phyloP scores from a whole-genome alignment of 345 rosid species.

The Clarkia xantiana region DNA sequence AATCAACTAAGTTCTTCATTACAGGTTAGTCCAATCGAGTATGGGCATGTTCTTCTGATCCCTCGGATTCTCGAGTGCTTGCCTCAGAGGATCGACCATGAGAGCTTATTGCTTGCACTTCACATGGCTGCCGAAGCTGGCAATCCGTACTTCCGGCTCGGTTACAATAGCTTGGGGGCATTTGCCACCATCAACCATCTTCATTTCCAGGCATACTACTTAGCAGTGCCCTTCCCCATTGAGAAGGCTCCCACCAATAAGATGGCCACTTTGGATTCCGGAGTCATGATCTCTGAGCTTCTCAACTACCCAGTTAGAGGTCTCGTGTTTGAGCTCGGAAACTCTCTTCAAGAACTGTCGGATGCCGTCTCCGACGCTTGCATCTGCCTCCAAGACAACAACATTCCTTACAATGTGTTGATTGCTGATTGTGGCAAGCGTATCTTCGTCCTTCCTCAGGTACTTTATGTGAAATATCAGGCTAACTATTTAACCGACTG shows the following conservation, averaged over 20 bases:
- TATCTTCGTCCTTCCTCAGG: conserved; percentile 81
- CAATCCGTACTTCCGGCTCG: conserved; percentile 72
- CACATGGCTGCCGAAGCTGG: conserved; percentile 75
- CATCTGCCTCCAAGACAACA: conserved; percentile 80
- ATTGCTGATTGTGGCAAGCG: conserved; percentile 72
- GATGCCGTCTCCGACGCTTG: conserved; percentile 51
- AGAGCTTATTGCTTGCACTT: conserved; percentile 74
- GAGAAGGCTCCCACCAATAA: conserved; percentile 68
- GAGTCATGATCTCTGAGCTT: conserved; percentile 55
- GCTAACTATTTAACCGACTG: background rate
- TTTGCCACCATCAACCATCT: conserved; percentile 98
- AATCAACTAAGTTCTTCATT: background rate
- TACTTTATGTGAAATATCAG: conserved; percentile 10
- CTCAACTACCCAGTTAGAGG: conserved; percentile 73
- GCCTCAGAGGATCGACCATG: conserved; percentile 87
- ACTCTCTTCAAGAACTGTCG: conserved; percentile 38
- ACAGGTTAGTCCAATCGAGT: conserved; percentile 97
- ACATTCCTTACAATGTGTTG: conserved; percentile 76
- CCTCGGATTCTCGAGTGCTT: conserved; percentile 75
- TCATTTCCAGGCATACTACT: conserved; percentile 96
- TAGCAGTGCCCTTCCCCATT: conserved; percentile 64
- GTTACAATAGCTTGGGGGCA: conserved; percentile 96
- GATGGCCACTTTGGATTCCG: conserved; percentile 27
- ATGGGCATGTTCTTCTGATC: conserved; percentile 85
- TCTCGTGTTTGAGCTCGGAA: conserved; percentile 74